Conservation (phyloP, 2,329 filamentous ascomycete species). For the Albifimbria verrucaria region DNA sequence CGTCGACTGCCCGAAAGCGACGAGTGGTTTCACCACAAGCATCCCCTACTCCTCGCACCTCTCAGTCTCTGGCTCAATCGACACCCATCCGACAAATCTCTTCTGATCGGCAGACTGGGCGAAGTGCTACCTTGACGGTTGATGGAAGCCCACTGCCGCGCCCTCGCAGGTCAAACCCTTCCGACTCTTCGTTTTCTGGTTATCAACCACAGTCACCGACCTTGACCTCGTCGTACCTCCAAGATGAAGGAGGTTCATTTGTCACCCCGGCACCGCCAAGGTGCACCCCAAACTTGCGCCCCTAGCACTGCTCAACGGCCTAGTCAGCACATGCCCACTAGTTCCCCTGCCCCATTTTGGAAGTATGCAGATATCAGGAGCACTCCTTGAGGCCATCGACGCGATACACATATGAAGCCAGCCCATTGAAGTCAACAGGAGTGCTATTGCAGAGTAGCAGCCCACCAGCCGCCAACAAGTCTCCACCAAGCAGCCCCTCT, state of each 20-base stretch:
- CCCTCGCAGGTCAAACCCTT: slow-evolving; percentile 44
- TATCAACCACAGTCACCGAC: slow-evolving; percentile 57
- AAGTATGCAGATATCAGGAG: slow-evolving; percentile 76
- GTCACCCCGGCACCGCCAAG: slow-evolving; percentile 71
- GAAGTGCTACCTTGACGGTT: slow-evolving; percentile 37
- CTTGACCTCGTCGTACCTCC: slow-evolving; percentile 59
- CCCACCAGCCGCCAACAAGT: slow-evolving; percentile 48
- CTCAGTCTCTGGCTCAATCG: slow-evolving; percentile 48
- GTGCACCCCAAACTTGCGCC: slow-evolving; percentile 74
- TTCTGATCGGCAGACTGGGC: slow-evolving; percentile 33
- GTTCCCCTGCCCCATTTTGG: slow-evolving; percentile 84
- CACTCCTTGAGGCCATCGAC: slow-evolving; percentile 55
- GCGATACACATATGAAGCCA: slow-evolving; percentile 48
- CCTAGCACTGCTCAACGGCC: slow-evolving; percentile 78
- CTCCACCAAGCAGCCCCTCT: slow-evolving; percentile 51
- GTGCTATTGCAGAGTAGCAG: slow-evolving; percentile 54
- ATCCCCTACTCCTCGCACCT: slow-evolving; percentile 53
- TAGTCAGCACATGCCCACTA: slow-evolving; percentile 82
- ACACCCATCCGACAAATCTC: slow-evolving; percentile 51
- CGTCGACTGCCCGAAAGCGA: slow-evolving; percentile 50
- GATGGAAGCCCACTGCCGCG: slow-evolving; percentile 63
- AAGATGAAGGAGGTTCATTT: slow-evolving; percentile 59
- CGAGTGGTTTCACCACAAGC: slow-evolving; percentile 47
- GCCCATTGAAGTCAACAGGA: slow-evolving; percentile 50
- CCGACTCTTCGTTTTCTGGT: slow-evolving; percentile 43